These are phyloP conservation scores for Pelargonium nanum DNA, from an alignment of 345 rosid species.

Conservation along the genomic window DNA sequence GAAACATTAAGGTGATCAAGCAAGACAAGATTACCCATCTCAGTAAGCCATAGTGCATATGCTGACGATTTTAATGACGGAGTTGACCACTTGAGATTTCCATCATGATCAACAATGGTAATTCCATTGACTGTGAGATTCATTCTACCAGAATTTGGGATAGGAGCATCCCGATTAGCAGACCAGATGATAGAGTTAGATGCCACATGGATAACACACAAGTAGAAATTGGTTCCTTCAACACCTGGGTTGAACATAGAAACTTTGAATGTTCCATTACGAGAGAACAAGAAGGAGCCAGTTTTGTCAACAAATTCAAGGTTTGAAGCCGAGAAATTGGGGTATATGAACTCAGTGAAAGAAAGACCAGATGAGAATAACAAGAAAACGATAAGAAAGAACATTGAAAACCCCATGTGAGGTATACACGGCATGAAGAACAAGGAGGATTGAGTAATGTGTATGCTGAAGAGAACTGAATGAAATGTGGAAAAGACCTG, in stretches of 20 bases:
- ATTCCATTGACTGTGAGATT: constrained; percentile 48
- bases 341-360: constrained; percentile 37
- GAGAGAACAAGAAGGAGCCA: constrained; percentile 60
- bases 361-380: constrained; percentile 27
- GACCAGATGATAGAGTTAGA: constrained; percentile 70
- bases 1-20: constrained; percentile 48
- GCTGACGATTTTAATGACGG: constrained; percentile 45
- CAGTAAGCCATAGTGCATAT: constrained; percentile 34
- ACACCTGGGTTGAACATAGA: constrained; percentile 42
- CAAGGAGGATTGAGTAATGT: constrained; percentile 9
- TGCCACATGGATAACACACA: constrained; percentile 50
- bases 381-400: constrained; percentile 25
- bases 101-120: constrained; percentile 33
- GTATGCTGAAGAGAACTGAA: not conserved
- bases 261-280: constrained; percentile 47
- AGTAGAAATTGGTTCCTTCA: constrained; percentile 39
- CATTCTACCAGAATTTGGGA: constrained; percentile 54
- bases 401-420: constrained; percentile 34
- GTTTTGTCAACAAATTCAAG: constrained; percentile 32
- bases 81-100: constrained; percentile 54
- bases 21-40: constrained; percentile 65
- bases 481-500: not conserved
- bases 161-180: constrained; percentile 58
- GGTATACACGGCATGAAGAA: constrained; percentile 12
- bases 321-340: constrained; percentile 62